These are phyloP conservation scores for Stephania japonica DNA, from an alignment of 164 flowering plant species.

Conservation along the genomic window DNA sequence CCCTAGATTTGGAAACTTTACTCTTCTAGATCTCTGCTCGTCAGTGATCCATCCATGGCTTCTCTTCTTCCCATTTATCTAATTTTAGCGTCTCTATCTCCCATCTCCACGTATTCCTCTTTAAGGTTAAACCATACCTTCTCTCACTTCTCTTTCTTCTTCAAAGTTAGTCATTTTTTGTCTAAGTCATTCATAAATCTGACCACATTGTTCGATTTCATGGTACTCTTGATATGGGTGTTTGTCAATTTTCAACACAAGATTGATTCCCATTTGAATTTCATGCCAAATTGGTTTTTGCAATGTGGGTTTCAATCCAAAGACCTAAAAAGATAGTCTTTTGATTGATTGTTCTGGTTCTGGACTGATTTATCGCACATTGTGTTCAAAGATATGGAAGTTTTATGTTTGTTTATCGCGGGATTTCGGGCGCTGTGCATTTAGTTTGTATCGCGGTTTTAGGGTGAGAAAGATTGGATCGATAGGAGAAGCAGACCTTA, in stretches of 20 bases:
- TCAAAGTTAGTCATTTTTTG: neutral
- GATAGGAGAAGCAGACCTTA: neutral
- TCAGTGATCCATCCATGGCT: slow-evolving; percentile 27
- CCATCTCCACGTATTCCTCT: slow-evolving; percentile 17
- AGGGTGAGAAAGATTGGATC: neutral
- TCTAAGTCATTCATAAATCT: neutral
- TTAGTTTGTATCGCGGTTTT: neutral
- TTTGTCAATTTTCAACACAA: neutral
- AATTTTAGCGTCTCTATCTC: slow-evolving; percentile 13
- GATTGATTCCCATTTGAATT: neutral
- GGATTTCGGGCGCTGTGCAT: neutral
- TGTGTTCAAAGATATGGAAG: neutral
- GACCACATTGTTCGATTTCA: neutral
- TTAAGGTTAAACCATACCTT: slow-evolving; percentile 19
- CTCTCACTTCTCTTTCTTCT: neutral
- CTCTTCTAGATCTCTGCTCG: neutral
- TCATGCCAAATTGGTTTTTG: neutral
- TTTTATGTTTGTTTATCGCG: neutral
- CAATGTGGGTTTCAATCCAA: slow-evolving; percentile 1
- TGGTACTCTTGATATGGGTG: neutral
- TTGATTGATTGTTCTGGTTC: neutral
- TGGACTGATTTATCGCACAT: neutral
- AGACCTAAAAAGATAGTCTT: neutral
- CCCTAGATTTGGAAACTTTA: neutral
- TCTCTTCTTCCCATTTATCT: slow-evolving; percentile 21